phyloP scores from a whole-genome alignment of 2,329 filamentous ascomycete species.

The Fonsecaea pedrosoi region DNA sequence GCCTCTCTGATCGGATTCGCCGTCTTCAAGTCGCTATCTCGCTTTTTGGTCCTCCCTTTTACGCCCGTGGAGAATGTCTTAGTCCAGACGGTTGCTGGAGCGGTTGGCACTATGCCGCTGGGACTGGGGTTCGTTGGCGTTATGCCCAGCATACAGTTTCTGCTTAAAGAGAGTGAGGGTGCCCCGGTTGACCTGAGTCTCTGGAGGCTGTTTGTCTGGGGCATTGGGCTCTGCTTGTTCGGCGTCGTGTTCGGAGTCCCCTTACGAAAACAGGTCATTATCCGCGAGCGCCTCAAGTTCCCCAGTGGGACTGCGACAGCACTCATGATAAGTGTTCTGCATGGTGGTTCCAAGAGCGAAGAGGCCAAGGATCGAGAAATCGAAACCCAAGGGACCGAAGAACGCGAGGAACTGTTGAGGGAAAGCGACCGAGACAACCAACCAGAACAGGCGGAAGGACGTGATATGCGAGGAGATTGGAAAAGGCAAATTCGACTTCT shows the following conservation, averaged over 20 bases:
- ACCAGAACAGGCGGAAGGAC: slow-evolving; percentile 47
- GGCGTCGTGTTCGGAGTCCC: slow-evolving; percentile 97
- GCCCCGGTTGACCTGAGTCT: slow-evolving; percentile 76
- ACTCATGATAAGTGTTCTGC: slow-evolving; percentile 87
- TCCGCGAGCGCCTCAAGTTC: slow-evolving; percentile 89
- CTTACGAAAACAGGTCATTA: slow-evolving; percentile 86
- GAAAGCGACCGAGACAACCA: slow-evolving; percentile 47
- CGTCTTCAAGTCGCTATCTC: slow-evolving; percentile 81
- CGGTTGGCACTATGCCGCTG: slow-evolving; percentile 94
- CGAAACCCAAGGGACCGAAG: slow-evolving; percentile 41
- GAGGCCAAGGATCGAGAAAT: slow-evolving; percentile 40
- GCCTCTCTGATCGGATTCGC: slow-evolving; percentile 93
- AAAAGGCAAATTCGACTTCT: slow-evolving; percentile 67
- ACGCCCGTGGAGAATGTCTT: slow-evolving; percentile 95
- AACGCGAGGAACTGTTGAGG: slow-evolving; percentile 43
- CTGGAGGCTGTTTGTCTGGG: slow-evolving; percentile 85
- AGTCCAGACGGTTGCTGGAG: slow-evolving; percentile 92
- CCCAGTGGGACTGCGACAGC: slow-evolving; percentile 96
- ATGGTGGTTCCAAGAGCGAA: slow-evolving; percentile 64
- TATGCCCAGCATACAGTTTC: slow-evolving; percentile 87
- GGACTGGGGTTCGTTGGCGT: slow-evolving; percentile 96
- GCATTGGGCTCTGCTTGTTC: slow-evolving; percentile 91
- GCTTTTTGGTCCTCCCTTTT: slow-evolving; percentile 78
- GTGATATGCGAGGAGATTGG: slow-evolving; percentile 61
- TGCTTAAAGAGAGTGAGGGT: slow-evolving; percentile 77